Conservation (phyloP, 2,329 filamentous ascomycete species). For the Fusarium pseudoanthophilum region DNA sequence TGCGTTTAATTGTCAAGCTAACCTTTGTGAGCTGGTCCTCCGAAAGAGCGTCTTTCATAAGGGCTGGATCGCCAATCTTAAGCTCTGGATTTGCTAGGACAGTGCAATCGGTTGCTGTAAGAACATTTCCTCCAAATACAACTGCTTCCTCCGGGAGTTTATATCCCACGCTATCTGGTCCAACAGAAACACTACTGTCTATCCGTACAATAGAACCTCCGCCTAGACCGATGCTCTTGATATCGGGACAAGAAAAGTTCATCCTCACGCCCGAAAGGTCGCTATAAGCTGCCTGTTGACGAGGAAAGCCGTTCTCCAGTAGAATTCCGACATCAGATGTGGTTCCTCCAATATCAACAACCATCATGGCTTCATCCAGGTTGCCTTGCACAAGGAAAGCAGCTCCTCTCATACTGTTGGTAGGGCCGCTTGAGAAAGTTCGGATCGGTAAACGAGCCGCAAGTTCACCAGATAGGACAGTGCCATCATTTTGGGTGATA, state of each 20-base stretch:
- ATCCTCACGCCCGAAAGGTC: conserved; percentile 71
- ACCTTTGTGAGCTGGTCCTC: conserved; percentile 52
- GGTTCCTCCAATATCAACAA: conserved; percentile 74
- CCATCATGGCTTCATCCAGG: conserved; percentile 60
- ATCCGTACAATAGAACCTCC: conserved; percentile 65
- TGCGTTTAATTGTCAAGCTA: conserved; percentile 56
- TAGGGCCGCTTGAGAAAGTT: conserved; percentile 71
- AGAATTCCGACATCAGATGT: conserved; percentile 73
- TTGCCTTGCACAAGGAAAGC: conserved; percentile 63
- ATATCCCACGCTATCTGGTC: conserved; percentile 71
- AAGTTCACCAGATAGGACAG: conserved; percentile 63
- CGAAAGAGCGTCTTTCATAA: conserved; percentile 48
- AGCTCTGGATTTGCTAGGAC: conserved; percentile 49
- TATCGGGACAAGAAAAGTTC: conserved; percentile 68
- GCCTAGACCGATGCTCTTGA: conserved; percentile 69
- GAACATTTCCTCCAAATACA: conserved; percentile 65
- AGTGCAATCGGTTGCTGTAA: conserved; percentile 69
- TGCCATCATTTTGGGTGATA: conserved; percentile 73
- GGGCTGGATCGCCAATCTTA: conserved; percentile 55
- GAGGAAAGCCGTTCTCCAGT: conserved; percentile 70
- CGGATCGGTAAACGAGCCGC: conserved; percentile 68
- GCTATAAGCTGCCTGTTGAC: conserved; percentile 70
- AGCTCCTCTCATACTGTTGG: conserved; percentile 71
- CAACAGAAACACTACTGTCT: conserved; percentile 57
- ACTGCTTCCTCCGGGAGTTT: conserved; percentile 63